Percentiles rank a stretch among this genome's conserved stretches.
Conservation (phyloP, 257 asterid genomes). For the Solanum medicagineum region DNA sequence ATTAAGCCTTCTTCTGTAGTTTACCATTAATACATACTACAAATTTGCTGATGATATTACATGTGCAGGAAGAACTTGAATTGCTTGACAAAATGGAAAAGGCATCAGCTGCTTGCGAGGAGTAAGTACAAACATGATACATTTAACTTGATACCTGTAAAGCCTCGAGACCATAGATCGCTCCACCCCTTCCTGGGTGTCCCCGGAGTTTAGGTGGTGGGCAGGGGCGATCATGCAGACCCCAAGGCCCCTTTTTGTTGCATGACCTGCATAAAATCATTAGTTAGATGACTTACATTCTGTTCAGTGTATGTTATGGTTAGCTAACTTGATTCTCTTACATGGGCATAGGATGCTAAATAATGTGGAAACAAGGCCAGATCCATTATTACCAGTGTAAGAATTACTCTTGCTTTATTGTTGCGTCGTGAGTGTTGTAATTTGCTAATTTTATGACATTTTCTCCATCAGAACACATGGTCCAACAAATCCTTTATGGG, state of each 20-base stretch:
- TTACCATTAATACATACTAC: not conserved
- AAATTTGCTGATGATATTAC: not conserved
- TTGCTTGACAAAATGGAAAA: constrained; percentile 72
- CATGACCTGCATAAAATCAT: not conserved
- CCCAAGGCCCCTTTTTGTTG: not conserved
- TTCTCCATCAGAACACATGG: constrained; percentile 54
- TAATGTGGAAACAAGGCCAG: constrained; percentile 56
- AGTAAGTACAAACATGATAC: constrained; percentile 33
- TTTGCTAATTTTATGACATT: not conserved
- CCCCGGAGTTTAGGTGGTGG: not conserved
- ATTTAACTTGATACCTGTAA: not conserved
- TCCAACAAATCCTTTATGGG: constrained; percentile 74
- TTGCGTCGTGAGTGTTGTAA: not conserved
- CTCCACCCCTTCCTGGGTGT: not conserved
- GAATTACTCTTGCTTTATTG: constrained; percentile 5
- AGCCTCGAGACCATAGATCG: not conserved
- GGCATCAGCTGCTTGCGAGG: constrained; percentile 82
- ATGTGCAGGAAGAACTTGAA: constrained; percentile 74
- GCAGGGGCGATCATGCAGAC: not conserved
- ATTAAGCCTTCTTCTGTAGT: not conserved
- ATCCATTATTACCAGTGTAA: constrained; percentile 76
- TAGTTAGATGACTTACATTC: not conserved
- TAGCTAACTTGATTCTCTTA: not conserved
- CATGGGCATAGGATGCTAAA: constrained; percentile 40
- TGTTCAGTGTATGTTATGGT: not conserved